Base-by-base conservation (phyloP, 192 early-diverging fungal genomes). In the Coemansia sp. region DNA sequence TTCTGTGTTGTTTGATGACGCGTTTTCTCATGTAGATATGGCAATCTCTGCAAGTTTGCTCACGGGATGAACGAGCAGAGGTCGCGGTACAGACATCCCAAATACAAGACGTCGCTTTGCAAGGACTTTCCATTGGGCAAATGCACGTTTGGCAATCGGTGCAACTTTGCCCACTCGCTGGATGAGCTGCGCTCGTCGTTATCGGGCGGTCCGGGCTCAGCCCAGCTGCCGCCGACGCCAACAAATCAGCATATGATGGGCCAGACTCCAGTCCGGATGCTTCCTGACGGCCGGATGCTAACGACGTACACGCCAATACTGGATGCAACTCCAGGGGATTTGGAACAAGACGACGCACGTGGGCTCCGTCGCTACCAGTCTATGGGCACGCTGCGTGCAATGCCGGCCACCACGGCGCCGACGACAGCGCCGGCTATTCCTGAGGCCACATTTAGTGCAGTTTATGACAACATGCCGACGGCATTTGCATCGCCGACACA, bases 101-200 rank as follows among this genome's bases (percentile, higher is more conserved):
- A 90, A 58, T 98, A 98, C 83, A 96, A 97, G 83, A 97, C 94
- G 3, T 91, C 95, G 64, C 84, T 95, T 37, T 98, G 96, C 82
- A 92, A 87, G 48, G 94, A 93, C 32, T 98, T 90, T 82, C 85
- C 89, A 52, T 87, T 88, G 2, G 95, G 96, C 17, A 89, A 87
- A 23, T 98, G 96, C 73, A 91, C 90, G 3, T 98, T 96, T 72
- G 94, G 94, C 22, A 89, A 88, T 64, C 92, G 96, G 35, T 98
- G 96, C 78, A 95, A 93, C 60, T 98, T 98, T 74, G 89, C 94
- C 50, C 95, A 97, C 48, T 70, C 74, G 47, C 25, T 60, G 2
- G 81, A 85, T 45, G 84, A 87, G 59, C 72, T 85, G 38, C 69
- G 85, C 27, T 41, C 67, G 4, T 10, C 43, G 48, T 39, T 24